phyloP scores from a whole-genome alignment of 2,329 filamentous ascomycete species.

The Sporothrix pallida region DNA sequence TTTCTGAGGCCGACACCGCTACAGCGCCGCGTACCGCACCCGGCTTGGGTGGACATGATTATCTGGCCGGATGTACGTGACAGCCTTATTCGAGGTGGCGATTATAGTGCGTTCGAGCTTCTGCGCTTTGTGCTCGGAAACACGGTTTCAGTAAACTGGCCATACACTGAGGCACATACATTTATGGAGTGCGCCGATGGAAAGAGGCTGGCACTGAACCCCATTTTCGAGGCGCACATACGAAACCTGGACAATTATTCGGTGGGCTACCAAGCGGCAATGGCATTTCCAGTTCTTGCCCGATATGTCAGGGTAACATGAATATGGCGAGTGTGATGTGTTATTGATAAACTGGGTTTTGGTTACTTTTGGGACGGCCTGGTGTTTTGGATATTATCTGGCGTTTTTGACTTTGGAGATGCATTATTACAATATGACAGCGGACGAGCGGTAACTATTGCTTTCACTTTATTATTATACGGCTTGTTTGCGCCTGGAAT shows the following conservation, averaged over 20 bases:
- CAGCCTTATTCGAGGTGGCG: conserved; percentile 30
- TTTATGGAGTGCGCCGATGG: conserved; percentile 18
- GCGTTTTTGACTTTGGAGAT: not conserved
- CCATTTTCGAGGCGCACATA: conserved; percentile 48
- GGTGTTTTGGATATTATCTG: conserved; percentile 10
- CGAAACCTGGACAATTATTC: conserved; percentile 80
- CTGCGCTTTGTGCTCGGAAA: conserved; percentile 27
- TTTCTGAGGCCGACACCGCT: conserved; percentile 41
- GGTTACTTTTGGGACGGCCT: not conserved
- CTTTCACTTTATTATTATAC: not conserved
- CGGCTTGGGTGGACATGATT: conserved; percentile 36
- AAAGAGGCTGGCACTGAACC: conserved; percentile 27
- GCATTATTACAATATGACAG: not conserved
- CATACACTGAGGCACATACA: conserved; percentile 30
- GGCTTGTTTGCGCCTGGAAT: not conserved
- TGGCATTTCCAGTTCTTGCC: conserved; percentile 64
- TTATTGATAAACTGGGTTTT: not conserved
- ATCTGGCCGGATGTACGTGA: conserved; percentile 35
- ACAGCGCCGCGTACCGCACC: conserved; percentile 33
- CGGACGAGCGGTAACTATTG: not conserved
- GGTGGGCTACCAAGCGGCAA: conserved; percentile 71
- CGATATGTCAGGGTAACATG: conserved; percentile 24
- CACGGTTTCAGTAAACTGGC: conserved; percentile 33
- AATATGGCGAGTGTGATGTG: not conserved
- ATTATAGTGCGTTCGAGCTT: conserved; percentile 25